These are phyloP conservation scores for Botrytis fabae DNA, from an alignment of 2,329 filamentous ascomycete genomes.

Conservation along the genomic window DNA sequence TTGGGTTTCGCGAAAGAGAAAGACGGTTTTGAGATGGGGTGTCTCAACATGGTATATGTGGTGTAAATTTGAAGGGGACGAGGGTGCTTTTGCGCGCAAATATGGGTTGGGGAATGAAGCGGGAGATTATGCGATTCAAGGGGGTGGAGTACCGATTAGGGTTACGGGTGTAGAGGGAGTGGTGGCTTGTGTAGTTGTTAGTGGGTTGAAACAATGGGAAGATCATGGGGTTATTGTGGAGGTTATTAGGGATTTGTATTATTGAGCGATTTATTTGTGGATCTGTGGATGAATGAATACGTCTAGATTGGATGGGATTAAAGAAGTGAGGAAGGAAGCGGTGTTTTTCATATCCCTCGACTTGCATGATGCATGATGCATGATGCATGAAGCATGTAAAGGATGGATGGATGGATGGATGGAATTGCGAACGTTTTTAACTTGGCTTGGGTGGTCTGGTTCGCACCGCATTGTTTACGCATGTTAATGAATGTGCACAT, in stretches of 20 bases:
- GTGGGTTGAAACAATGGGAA: conserved; percentile 73
- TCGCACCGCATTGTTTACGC: not conserved
- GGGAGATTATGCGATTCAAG: conserved; percentile 72
- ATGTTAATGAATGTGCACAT: not conserved
- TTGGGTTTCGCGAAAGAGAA: conserved; percentile 71
- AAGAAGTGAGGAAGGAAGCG: not conserved
- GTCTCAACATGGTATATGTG: conserved; percentile 70
- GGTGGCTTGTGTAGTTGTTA: conserved; percentile 73
- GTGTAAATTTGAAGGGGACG: conserved; percentile 65
- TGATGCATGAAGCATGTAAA: not conserved
- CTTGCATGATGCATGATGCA: not conserved
- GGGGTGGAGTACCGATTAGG: conserved; percentile 71
- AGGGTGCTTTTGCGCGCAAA: conserved; percentile 63
- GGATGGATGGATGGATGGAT: not conserved
- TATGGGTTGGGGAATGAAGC: conserved; percentile 60
- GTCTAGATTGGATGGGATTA: not conserved
- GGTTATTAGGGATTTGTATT: conserved; percentile 37
- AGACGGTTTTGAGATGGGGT: conserved; percentile 71
- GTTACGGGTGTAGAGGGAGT: conserved; percentile 74
- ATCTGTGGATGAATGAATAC: not conserved
- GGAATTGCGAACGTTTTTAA: not conserved
- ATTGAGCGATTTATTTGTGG: conserved; percentile 17
- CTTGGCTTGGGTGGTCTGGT: not conserved
- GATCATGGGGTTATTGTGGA: conserved; percentile 77
- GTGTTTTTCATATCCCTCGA: not conserved